These are phyloP conservation scores for Rhytidiadelphus loreus DNA, from an alignment of 225 moss, liverwort and hornwort species.

Conservation along the genomic window DNA sequence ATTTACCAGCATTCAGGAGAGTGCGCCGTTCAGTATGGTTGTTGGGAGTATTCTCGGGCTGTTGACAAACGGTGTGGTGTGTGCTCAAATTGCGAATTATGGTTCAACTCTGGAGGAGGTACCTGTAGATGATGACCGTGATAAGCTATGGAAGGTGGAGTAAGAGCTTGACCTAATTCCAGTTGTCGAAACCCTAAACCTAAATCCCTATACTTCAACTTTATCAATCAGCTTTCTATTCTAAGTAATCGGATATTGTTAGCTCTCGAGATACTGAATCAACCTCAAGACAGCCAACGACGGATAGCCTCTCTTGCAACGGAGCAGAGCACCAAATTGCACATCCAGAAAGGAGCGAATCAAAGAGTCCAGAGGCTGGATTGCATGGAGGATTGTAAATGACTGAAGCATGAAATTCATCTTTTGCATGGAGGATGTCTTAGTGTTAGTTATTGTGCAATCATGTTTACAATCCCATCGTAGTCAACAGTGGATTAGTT, in stretches of 20 bases:
- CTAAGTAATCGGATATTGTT: background rate
- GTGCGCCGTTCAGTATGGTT: conserved; percentile 68
- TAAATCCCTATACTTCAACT: background rate
- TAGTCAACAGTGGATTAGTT: background rate
- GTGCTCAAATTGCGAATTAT: conserved; percentile 43
- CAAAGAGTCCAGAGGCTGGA: background rate
- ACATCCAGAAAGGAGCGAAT: background rate
- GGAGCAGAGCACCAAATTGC: background rate
- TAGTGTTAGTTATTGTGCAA: background rate
- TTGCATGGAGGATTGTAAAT: background rate
- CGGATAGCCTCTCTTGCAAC: background rate
- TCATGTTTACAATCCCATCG: background rate
- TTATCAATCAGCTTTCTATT: background rate
- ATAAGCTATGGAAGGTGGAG: conserved; percentile 27
- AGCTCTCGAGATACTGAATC: background rate
- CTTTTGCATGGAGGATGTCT: background rate
- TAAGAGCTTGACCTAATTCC: background rate
- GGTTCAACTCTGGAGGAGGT: conserved; percentile 3
- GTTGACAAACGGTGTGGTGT: conserved; percentile 60
- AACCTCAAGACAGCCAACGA: background rate
- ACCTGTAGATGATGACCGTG: background rate
- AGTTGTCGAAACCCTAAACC: background rate
- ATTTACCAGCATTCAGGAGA: conserved; percentile 72
- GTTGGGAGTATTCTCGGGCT: conserved; percentile 65
- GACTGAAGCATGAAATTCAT: background rate